Conservation (phyloP, 1,284 basidiomycete species). For the Somion occarium region DNA sequence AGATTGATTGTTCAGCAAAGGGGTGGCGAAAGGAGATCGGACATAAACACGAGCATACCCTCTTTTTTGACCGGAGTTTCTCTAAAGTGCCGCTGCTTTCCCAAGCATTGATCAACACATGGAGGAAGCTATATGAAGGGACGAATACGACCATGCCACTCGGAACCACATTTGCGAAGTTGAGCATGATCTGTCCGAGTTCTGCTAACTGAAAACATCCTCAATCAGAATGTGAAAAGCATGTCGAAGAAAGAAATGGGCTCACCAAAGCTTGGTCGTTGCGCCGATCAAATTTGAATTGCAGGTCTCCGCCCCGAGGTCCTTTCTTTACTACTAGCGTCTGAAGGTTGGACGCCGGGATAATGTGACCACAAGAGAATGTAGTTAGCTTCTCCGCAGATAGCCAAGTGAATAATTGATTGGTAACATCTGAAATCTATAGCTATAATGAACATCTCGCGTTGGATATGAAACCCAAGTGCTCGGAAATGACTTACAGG, state of each 20-base stretch:
- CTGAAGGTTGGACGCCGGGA: conserved; percentile 77
- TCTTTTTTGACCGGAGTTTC: conserved; percentile 72
- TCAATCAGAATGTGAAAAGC: not conserved
- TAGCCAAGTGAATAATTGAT: conserved; percentile 78
- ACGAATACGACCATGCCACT: conserved; percentile 93
- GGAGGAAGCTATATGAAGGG: conserved; percentile 87
- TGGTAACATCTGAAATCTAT: conserved; percentile 85
- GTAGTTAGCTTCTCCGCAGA: conserved; percentile 60
- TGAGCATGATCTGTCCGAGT: conserved; percentile 79
- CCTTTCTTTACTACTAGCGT: conserved; percentile 77
- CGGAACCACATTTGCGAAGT: conserved; percentile 76
- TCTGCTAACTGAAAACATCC: conserved; percentile 60
- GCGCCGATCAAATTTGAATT: conserved; percentile 82
- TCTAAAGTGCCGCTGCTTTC: conserved; percentile 52
- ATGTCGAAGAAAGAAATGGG: not conserved
- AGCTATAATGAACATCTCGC: not conserved
- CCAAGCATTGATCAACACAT: conserved; percentile 70
- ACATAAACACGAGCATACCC: conserved; percentile 35
- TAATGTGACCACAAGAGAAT: conserved; percentile 93
- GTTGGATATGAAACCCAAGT: not conserved
- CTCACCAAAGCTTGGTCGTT: conserved; percentile 65
- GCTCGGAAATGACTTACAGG: conserved; percentile 49
- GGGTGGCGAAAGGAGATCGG: not conserved
- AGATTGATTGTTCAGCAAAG: not conserved
- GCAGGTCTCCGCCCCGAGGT: conserved; percentile 71